Base-by-base conservation (phyloP, 192 early-diverging fungal genomes). In the Paraglomus brasilianum region DNA sequence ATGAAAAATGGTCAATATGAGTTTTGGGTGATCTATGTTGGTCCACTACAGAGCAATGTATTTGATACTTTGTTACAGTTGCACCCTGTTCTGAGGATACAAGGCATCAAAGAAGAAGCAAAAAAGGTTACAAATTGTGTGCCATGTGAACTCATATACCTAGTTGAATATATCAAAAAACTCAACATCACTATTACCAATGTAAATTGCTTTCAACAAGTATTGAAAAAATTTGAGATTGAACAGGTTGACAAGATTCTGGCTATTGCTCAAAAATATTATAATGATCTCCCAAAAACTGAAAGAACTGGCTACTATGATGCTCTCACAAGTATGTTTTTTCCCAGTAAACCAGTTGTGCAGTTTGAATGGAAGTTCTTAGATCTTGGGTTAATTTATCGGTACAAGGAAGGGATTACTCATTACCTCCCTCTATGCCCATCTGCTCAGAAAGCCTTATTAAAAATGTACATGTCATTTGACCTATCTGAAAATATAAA, bases 331-430 rank as follows among this genome's bases (percentile, higher is more conserved):
- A 49, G 61, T 14, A 74, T 64, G 53, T 73, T 77, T 49, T 46
- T 77, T 0, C 58, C 65, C 43, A 64, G 51, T 60, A 47, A 59
- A 9, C 51, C 51, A 38, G 39, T 1, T n/a, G 51, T 52, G 15
- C 56, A 73, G 58, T 77, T 74, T 69, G 68, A 73, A 30, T 69
- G 67, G 59, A 47, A 73, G 15, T 74, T 77, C 55, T 38, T 76
- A n/a, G 71, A 76, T 48, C 55, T 72, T 15, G 66, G 66, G 43
- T 39, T 72, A 19, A 48, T 77, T 50, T 77, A 74, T 74, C 75
- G 68, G 46, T 36, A 50, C 63, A 58, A 59, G 55, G 66, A 70
- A 45, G 53, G 30, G 38, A 22, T 60, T 46, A 72, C 57, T 45
- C 49, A 46, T 48, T 24, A 66, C 49, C 55, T 66, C 30, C 70